Evolutionary conservation across 2,329 filamentous ascomycete species (phyloP).

Genomic region (Daldinia sp.): DNA sequence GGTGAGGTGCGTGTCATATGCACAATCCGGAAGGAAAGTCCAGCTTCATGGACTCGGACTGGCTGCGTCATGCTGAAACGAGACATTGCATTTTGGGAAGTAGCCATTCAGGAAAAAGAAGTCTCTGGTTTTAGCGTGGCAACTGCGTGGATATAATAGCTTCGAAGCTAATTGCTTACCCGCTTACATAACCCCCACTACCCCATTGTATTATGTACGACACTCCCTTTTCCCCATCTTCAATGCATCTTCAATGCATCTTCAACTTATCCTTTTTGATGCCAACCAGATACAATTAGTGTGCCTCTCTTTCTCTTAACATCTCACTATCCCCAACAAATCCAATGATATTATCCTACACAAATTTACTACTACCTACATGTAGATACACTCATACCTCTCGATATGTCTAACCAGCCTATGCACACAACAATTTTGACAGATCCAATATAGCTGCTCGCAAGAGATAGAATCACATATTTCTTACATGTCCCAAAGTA

Average conservation of each 20-base stretch:
- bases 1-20: conserved; percentile 28
- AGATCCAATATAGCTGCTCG: conserved; percentile 14
- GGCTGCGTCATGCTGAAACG: conserved; percentile 27
- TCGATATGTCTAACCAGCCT: background rate
- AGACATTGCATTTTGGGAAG: conserved; percentile 18
- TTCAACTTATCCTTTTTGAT: too few species aligned
- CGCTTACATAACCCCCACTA: conserved; percentile 23
- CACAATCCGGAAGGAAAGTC: conserved; percentile 29
- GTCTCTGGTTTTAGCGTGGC: background rate
- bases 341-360: conserved; percentile 9
- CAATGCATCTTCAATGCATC: too few species aligned
- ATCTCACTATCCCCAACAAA: background rate
- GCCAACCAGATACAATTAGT: conserved; percentile 1
- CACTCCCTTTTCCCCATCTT: conserved; percentile 2
- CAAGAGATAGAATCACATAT: conserved; percentile 18
- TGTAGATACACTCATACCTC: conserved; percentile 1
- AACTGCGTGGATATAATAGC: background rate
- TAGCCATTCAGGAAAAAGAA: conserved; percentile 22
- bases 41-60: conserved; percentile 20
- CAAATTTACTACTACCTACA: background rate
- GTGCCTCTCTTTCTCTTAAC: background rate
- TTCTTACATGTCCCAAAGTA: conserved; percentile 21
- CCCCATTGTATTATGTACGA: background rate
- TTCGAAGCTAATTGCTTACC: background rate
- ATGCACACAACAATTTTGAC: conserved; percentile 3